These are phyloP conservation scores for Penicillium robsamsonii DNA, from an alignment of 495 filamentous ascomycete genomes.

Conservation along the genomic window DNA sequence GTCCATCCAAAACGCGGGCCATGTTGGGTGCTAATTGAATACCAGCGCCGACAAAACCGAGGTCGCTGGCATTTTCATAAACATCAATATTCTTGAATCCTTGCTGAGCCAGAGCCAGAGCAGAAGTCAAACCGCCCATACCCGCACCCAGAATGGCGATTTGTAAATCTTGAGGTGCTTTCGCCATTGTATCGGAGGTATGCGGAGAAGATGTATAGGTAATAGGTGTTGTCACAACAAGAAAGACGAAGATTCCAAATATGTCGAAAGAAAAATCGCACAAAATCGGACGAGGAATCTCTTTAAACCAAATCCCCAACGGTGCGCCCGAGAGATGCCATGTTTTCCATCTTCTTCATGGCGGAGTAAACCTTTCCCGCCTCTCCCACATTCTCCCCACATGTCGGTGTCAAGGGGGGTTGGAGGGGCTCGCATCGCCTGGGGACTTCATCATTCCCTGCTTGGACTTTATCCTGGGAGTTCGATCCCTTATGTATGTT, in stretches of 20 bases:
- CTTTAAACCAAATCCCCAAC: conserved; percentile 9
- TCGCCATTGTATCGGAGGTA: conserved; percentile 26
- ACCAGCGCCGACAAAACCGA: conserved; percentile 80
- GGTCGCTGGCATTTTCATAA: conserved; percentile 67
- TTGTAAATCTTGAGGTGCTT: conserved; percentile 39
- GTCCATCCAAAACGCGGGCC: conserved; percentile 65
- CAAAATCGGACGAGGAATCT: neutral
- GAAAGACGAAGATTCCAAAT: neutral
- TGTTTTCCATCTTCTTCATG: conserved; percentile 7
- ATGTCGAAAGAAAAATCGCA: neutral
- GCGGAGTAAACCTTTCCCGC: conserved; percentile 31
- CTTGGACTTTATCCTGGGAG: conserved; percentile 20
- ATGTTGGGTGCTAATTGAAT: conserved; percentile 83
- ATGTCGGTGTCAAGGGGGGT: conserved; percentile 10
- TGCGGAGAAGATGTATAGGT: conserved; percentile 1
- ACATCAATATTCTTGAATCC: conserved; percentile 72
- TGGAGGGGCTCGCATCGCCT: neutral
- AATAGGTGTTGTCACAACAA: neutral
- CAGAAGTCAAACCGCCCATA: conserved; percentile 73
- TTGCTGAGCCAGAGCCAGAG: conserved; percentile 69
- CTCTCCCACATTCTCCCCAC: conserved; percentile 32
- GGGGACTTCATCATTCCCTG: conserved; percentile 8
- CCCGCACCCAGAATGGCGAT: conserved; percentile 53
- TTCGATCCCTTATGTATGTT: too few relatives aligned
- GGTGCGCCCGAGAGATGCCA: conserved; percentile 10